A percentile compares a stretch with the other conserved stretches of the same genome.
Evolutionary conservation across 2,329 filamentous ascomycete species (phyloP).

Genomic region (Whalleya microplaca): DNA sequence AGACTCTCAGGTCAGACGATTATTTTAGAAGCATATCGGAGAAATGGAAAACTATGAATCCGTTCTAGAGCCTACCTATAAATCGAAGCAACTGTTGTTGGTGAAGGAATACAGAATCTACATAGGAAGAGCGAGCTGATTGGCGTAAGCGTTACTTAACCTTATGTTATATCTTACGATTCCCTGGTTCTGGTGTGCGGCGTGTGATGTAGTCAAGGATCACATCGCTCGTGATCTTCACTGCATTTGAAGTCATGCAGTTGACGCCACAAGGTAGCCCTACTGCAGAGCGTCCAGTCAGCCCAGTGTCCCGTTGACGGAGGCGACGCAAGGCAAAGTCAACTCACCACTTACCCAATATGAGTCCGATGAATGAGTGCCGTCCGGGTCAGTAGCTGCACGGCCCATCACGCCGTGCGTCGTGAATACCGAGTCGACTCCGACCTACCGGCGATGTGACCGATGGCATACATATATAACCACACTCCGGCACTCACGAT

Average conservation of each 20-base stretch:
- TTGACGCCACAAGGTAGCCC: neutral
- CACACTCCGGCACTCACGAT: too few species aligned
- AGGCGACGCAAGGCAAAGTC: neutral
- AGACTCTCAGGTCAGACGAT: too few species aligned
- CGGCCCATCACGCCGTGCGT: neutral
- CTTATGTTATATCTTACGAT: neutral
- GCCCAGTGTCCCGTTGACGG: too few species aligned
- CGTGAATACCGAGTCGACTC: neutral
- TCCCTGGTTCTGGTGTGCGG: neutral
- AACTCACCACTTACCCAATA: neutral
- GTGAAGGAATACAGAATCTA: too few species aligned
- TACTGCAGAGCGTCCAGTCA: neutral
- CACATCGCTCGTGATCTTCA: slow-evolving; percentile 3
- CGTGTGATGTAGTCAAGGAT: neutral
- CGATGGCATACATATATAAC: neutral
- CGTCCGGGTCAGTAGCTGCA: too few species aligned
- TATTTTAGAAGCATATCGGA: too few species aligned
- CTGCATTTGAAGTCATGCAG: slow-evolving; percentile 7
- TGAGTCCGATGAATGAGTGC: neutral
- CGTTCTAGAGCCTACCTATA: too few species aligned
- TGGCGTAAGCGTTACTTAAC: neutral
- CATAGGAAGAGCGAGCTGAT: neutral
- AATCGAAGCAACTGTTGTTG: too few species aligned
- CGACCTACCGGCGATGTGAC: neutral
- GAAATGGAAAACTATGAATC: too few species aligned